A percentile compares a stretch with the other conserved stretches of the same genome.
These are phyloP conservation scores for Ceratobasidium sp. DNA, from an alignment of 1,284 basidiomycete genomes.

Conservation along the genomic window DNA sequence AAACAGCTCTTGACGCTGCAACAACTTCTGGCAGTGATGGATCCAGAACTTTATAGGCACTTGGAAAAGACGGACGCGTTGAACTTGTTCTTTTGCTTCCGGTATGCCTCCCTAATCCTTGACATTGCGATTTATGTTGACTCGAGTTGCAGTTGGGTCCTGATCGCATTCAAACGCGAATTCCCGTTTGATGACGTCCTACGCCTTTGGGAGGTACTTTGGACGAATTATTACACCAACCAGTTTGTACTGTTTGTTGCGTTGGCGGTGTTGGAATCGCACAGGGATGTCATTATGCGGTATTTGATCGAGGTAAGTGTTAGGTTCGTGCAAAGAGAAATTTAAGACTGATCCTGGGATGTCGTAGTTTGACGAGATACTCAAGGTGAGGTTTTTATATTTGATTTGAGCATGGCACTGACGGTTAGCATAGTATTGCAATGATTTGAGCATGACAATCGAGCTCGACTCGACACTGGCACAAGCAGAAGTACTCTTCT, in stretches of 20 bases:
- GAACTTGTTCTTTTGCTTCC: constrained; percentile 98
- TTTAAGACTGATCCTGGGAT: not conserved
- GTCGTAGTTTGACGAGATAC: constrained; percentile 77
- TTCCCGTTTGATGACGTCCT: constrained; percentile 90
- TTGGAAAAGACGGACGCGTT: constrained; percentile 88
- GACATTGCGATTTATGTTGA: not conserved
- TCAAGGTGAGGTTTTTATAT: constrained; percentile 64
- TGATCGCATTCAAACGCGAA: constrained; percentile 94
- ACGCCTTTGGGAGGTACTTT: constrained; percentile 93
- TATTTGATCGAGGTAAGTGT: constrained; percentile 85
- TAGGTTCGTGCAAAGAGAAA: constrained; percentile 45
- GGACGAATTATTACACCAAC: constrained; percentile 89
- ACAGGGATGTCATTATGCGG: constrained; percentile 90
- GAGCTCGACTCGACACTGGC: constrained; percentile 90
- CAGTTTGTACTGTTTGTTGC: constrained; percentile 94
- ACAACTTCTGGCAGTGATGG: constrained; percentile 90
- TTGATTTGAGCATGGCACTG: constrained; percentile 34
- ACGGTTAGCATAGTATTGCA: constrained; percentile 70
- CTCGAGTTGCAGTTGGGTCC: constrained; percentile 68
- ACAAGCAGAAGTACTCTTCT: constrained; percentile 92
- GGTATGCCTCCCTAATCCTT: constrained; percentile 58
- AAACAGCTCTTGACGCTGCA: constrained; percentile 88
- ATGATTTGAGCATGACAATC: constrained; percentile 92
- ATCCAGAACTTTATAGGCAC: constrained; percentile 89
- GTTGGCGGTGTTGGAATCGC: constrained; percentile 90